Base-by-base conservation (phyloP, 1,284 basidiomycete genomes). In the Xerocomus nothofagi region DNA sequence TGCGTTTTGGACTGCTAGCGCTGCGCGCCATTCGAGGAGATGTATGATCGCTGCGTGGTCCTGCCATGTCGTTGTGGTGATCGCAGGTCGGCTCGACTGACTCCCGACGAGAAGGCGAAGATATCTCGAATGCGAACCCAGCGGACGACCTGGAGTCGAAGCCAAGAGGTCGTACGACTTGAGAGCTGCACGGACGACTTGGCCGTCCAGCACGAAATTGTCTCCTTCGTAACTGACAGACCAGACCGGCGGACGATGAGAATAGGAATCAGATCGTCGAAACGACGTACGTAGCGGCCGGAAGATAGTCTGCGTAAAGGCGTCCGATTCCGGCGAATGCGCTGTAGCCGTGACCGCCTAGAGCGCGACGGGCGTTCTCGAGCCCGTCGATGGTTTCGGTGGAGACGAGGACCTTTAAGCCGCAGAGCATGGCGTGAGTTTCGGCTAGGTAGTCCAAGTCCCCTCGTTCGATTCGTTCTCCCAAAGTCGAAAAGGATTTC, bases 311-410 rank as follows among this genome's bases (percentile, higher is more conserved):
- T 2, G 81, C 83, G 56, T 86, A 88, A 5, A 86, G 54, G 26
- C 73, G 69, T 2, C 86, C 86, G 2, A 90, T 68, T 4, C 86
- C 88, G 2, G 83, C 73, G 56, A 84, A 88, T 1, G 75, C 78
- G 55, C 83, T 85, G 67, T 80, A 91, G 0, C 88, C 89, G 65
- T 92, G 88, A 3, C 89, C 88, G 44, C 88, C 88, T 74, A 89
- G 80, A 0, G 85, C 79, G 10, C 86, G 76, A 11, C 89, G 77
- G 7, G 84, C 81, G 6, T 73, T 78, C 64, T 91, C 88, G 17
- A 89, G 63, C 52, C 85, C 85, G 27, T 78, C 77, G 7, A 83
- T 74, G 4, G 75, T 71, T 21, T 74, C 68, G 0, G 76, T 75
- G 2, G 81, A 79, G 4, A 78, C 78, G 21, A 88, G 72, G 0